Conservation (phyloP, 768 basidiomycete species). For the Tricholoma sp. region DNA sequence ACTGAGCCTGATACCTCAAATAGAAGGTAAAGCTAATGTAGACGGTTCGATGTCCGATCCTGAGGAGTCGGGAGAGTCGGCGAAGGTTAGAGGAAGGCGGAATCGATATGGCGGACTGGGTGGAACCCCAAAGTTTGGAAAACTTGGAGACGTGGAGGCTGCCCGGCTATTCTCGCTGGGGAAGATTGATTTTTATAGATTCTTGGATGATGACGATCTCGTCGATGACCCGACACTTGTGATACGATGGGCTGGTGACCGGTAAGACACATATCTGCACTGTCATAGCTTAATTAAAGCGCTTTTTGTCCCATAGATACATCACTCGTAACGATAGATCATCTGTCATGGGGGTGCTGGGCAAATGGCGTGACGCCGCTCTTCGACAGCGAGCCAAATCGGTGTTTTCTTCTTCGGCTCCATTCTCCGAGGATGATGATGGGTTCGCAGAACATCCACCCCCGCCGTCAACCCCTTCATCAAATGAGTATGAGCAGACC, state of each 20-base stretch:
- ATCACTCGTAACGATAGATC: constrained; percentile 73
- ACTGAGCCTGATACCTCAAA: constrained; percentile 52
- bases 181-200: constrained; percentile 56
- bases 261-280: constrained; percentile 38
- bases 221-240: constrained; percentile 63
- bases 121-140: constrained; percentile 21
- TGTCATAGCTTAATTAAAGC: background rate
- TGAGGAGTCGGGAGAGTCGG: constrained; percentile 7
- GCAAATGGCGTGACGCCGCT: constrained; percentile 56
- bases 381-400: constrained; percentile 22
- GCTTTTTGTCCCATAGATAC: constrained; percentile 40
- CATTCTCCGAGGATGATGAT: constrained; percentile 29
- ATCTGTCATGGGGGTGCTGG: constrained; percentile 69
- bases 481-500: constrained; percentile 16
- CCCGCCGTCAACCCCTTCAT: constrained; percentile 19
- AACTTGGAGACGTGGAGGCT: constrained; percentile 48
- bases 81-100: constrained; percentile 18
- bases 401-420: constrained; percentile 28
- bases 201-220: constrained; percentile 60
- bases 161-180: constrained; percentile 52
- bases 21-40: constrained; percentile 12
- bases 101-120: constrained; percentile 18
- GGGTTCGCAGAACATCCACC: constrained; percentile 16
- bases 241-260: constrained; percentile 63
- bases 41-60: constrained; percentile 15